Evolutionary conservation across 768 basidiomycete species (phyloP).

Genomic region (Brasilioporus rufonigricans): DNA sequence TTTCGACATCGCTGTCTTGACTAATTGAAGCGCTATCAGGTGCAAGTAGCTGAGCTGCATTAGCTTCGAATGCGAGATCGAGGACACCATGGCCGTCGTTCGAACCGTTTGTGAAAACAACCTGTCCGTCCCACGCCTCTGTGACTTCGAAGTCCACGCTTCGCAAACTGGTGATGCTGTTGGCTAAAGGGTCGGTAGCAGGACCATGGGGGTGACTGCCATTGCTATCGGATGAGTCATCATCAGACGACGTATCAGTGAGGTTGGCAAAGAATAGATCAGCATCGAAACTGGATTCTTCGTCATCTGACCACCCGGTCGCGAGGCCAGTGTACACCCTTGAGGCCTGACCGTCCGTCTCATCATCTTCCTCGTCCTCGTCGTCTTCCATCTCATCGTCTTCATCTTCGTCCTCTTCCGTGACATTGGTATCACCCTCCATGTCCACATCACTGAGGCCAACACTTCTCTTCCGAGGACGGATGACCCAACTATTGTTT

Average conservation of each 20-base stretch:
- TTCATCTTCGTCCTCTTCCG: constrained; percentile 55
- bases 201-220: constrained; percentile 43
- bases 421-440: constrained; percentile 59
- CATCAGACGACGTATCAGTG: constrained; percentile 49
- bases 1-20: constrained; percentile 51
- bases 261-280: constrained; percentile 83
- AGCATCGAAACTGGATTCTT: constrained; percentile 76
- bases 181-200: constrained; percentile 19
- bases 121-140: constrained; percentile 73
- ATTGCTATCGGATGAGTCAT: constrained; percentile 39
- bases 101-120: constrained; percentile 67
- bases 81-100: constrained; percentile 49
- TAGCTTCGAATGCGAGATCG: constrained; percentile 71
- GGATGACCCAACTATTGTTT: constrained; percentile 65
- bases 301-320: constrained; percentile 78
- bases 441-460: constrained; percentile 60
- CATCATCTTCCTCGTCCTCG: constrained; percentile 45
- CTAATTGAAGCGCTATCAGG: constrained; percentile 48
- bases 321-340: constrained; percentile 59
- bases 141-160: constrained; percentile 54
- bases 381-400: constrained; percentile 37
- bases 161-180: constrained; percentile 36
- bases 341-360: constrained; percentile 42
- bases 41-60: constrained; percentile 48
- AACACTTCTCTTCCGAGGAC: constrained; percentile 69